Evolutionary conservation across 768 basidiomycete species (phyloP), one percentile per base, ranked within the genome.

Genomic region (Calocera viscosa): DNA sequence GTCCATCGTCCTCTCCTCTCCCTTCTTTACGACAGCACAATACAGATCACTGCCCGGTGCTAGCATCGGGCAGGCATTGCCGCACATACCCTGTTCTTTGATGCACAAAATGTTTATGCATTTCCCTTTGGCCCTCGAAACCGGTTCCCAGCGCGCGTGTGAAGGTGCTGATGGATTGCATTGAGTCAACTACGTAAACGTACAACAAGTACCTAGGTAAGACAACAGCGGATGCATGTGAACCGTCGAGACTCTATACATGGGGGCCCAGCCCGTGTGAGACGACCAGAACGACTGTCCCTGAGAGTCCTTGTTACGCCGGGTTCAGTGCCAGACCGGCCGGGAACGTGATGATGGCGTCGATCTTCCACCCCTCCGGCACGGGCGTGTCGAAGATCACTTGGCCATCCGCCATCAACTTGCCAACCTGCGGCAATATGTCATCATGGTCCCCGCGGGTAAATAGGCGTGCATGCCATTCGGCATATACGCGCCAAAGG

Each of bases 341-440:
- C 3, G 53, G 53, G 53, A 60, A 60, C 26, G 53, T 60, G 53
- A 60, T 60, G 24, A 60, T 60, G 26, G 53, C 53, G 30, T 60
- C 53, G 24, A 60, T 60, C 53, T 60, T 60, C 53, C 53, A 60
- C 14, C 53, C 53, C 22, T 60, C 53, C 16, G 53, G 53, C 16
- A 60, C 53, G 24, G 53, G 53, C 7, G 11, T 60, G 53, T 60
- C 53, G 53, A 60, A 60, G 7, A 28, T 32, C 14, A 60, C 53
- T 32, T 60, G 53, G 14, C 53, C 53, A 26, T 60, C 53, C 8
- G 53, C 5, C 24, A 26, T 60, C 11, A 60, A 26, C 53, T 32
- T 60, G 30, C 53, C 53, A 2, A 60, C 53, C 53, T 60, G 22
- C 5, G 14, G 22, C 53, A 60, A 19, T 26, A 11, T 60, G 24